Base-by-base conservation (phyloP, 495 filamentous ascomycete species). In the Penicillium waksmanii region DNA sequence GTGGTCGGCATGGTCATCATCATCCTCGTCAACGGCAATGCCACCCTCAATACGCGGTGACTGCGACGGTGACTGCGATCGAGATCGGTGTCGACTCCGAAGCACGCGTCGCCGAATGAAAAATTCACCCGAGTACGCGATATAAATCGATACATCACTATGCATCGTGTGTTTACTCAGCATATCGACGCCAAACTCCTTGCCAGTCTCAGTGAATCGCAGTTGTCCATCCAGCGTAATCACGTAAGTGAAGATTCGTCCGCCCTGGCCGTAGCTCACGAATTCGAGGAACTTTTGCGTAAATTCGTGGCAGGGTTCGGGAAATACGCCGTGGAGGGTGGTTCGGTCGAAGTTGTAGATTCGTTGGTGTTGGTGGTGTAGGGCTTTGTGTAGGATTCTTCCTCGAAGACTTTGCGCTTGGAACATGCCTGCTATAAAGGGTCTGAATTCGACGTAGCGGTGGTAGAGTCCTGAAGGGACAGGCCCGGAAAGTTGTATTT, bases 91-190 rank as follows among this genome's bases (percentile, higher is more conserved):
- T 40, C 71, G 71, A 55, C 66, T 69, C 8, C 73, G 79, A 35
- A 66, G 74, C 64, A 80, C 81, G n/a, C 85, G 72, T 13, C 87
- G 85, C 5, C 92, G 84, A 56, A 98, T 81, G 70, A 96, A 96
- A 71, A 98, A 98, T 71, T 98, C 94, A 15, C 94, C 94, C 4
- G 88, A 88, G 70, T 87, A 97, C 3, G 93, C 93, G 57, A 98
- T 89, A 69, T 96, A 96, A 18, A 89, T 88, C 15, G 87, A 87
- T 4, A 96, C 92, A 73, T 96, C 87, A 67, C 89, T 92, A 67
- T 98, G 94, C 89, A 98, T 93, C 33, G 90, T 96, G 70, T 98
- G 94, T 70, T 98, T 98, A 64, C 85, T 89, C 56, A 98, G 74
- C 57, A 98, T 72, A 67, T 97, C 93, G 56, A 98, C 91, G 31